These are phyloP conservation scores for Ceratopteris richardii DNA, from an alignment of 75 land plant genomes.

Conservation along the genomic window DNA sequence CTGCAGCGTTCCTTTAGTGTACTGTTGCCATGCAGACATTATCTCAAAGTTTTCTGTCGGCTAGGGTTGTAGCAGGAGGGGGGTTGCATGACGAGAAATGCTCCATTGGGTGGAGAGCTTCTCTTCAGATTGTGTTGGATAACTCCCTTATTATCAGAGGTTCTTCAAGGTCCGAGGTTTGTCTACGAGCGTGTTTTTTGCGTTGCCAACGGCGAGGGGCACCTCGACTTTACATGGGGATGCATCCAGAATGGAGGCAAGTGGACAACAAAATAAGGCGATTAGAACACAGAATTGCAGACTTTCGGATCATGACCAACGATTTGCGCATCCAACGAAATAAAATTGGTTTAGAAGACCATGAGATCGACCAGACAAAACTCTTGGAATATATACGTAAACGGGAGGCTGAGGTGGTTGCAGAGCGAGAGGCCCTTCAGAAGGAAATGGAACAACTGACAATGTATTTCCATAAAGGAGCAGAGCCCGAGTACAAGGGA, in stretches of 20 bases:
- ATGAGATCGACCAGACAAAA: neutral
- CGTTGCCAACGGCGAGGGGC: too few relatives aligned
- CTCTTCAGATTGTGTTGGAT: too few relatives aligned
- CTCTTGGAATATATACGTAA: conserved; percentile 1
- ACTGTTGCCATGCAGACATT: too few relatives aligned
- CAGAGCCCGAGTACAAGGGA: neutral
- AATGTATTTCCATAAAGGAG: conserved; percentile 4
- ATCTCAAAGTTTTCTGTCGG: too few relatives aligned
- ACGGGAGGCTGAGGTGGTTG: neutral
- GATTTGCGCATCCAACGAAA: conserved; percentile 1
- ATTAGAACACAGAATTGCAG: neutral
- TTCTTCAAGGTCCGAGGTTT: too few relatives aligned
- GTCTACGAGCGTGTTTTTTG: too few relatives aligned
- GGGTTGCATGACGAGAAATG: too few relatives aligned
- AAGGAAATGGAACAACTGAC: conserved; percentile 5
- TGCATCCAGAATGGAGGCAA: conserved; percentile 6
- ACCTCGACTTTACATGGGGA: neutral
- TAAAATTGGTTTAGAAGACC: neutral
- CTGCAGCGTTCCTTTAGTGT: too few relatives aligned
- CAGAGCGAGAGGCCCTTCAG: conserved; percentile 4
- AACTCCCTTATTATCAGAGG: too few relatives aligned
- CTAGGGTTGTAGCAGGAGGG: too few relatives aligned
- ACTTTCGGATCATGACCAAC: conserved; percentile 1
- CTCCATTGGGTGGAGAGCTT: too few relatives aligned
- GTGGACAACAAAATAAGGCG: conserved; percentile 6